Percentiles rank a stretch among this genome's conserved stretches.
Conservation (phyloP, 2,329 filamentous ascomycete genomes). For the Aspergillus hortae region DNA sequence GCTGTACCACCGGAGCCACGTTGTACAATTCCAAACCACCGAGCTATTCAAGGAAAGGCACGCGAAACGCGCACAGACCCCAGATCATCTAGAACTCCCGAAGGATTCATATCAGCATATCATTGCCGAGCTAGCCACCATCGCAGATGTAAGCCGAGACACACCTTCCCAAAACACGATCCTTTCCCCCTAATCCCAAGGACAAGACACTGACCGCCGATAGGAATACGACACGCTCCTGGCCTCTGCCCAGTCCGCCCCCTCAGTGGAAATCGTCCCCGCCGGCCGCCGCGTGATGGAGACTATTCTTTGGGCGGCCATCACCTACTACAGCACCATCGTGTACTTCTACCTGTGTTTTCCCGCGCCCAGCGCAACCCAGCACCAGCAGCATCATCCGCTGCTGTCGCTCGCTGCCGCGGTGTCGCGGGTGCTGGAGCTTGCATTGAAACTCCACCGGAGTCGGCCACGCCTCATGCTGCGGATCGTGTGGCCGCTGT, state of each 20-base stretch:
- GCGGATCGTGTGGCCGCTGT: conserved; percentile 24
- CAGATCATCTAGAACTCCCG: neutral
- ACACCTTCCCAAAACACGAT: neutral
- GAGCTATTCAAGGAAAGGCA: conserved; percentile 16
- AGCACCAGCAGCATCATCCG: conserved; percentile 4
- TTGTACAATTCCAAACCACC: conserved; percentile 23
- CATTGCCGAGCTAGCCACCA: conserved; percentile 15
- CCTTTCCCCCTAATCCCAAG: neutral
- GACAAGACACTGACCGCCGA: neutral
- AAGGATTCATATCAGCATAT: conserved; percentile 15
- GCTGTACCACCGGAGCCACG: conserved; percentile 23
- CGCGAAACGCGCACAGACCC: neutral
- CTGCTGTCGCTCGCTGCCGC: conserved; percentile 14
- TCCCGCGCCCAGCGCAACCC: conserved; percentile 3
- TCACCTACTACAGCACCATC: conserved; percentile 21
- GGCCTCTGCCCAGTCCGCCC: conserved; percentile 13
- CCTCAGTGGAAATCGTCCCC: conserved; percentile 17
- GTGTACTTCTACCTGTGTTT: conserved; percentile 24
- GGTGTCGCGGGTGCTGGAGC: conserved; percentile 20
- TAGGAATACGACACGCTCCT: conserved; percentile 24
- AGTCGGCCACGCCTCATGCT: conserved; percentile 20
- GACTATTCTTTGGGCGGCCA: conserved; percentile 23
- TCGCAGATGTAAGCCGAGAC: conserved; percentile 16
- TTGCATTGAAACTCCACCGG: conserved; percentile 20
- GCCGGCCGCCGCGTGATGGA: conserved; percentile 21